These are phyloP conservation scores for Rosa chinensis DNA, from an alignment of 306 rosid species.

Conservation along the genomic window DNA sequence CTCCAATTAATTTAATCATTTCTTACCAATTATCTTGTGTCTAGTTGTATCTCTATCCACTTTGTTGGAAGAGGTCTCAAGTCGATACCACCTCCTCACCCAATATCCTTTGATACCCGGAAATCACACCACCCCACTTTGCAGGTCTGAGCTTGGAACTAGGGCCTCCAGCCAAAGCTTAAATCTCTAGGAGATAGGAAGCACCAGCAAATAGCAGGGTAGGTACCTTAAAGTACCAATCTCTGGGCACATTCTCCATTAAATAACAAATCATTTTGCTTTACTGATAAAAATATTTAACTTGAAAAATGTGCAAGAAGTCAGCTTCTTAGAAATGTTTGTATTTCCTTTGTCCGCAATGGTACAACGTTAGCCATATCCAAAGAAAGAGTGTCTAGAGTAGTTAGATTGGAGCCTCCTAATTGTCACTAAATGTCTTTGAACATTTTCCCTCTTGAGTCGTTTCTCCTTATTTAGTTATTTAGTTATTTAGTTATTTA, in stretches of 20 bases:
- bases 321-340: neutral
- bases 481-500: neutral
- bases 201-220: neutral
- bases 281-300: neutral
- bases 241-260: no score
- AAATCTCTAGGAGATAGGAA: neutral
- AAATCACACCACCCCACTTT: neutral
- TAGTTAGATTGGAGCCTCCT: neutral
- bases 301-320: neutral
- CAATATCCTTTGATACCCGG: neutral
- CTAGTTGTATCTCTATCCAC: neutral
- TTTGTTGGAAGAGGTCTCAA: neutral
- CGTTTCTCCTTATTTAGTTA: neutral
- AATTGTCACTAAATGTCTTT: neutral
- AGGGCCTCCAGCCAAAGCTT: neutral
- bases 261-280: no score
- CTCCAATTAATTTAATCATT: neutral
- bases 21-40: neutral
- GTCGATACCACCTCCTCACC: neutral
- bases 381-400: neutral
- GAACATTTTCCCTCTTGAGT: neutral
- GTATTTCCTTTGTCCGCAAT: neutral
- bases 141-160: neutral
- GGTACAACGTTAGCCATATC: neutral
- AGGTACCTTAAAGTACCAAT: neutral